Percentiles rank a stretch among this genome's conserved stretches.
These are phyloP conservation scores for Penicilliopsis zonata DNA, from an alignment of 495 filamentous ascomycete genomes.

Conservation along the genomic window DNA sequence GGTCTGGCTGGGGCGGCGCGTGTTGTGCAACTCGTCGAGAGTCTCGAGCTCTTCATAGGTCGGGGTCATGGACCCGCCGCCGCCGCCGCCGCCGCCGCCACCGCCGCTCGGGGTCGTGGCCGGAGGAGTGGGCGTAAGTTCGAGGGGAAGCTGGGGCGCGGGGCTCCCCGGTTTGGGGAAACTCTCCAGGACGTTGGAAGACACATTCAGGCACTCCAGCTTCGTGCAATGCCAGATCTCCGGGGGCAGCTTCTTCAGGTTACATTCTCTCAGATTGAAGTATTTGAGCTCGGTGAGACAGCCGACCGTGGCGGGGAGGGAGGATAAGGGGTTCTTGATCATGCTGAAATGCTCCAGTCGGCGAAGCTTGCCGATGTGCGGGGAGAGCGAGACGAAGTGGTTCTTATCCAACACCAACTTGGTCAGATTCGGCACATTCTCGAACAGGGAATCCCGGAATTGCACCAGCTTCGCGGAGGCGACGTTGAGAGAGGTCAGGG, in stretches of 20 bases:
- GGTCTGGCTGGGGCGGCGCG: constrained; percentile 72
- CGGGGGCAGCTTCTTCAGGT: constrained; percentile 72
- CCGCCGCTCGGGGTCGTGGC: constrained; percentile 38
- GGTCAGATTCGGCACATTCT: constrained; percentile 73
- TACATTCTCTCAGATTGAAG: constrained; percentile 85
- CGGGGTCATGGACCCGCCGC: too few species aligned
- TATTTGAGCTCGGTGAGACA: constrained; percentile 71
- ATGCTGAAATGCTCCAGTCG: constrained; percentile 88
- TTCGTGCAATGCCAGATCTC: constrained; percentile 89
- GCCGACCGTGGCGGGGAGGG: constrained; percentile 76
- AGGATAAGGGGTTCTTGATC: constrained; percentile 74
- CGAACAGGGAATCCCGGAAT: constrained; percentile 73
- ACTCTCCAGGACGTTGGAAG: constrained; percentile 77
- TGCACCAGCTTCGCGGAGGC: constrained; percentile 78
- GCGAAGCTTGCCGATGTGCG: constrained; percentile 69
- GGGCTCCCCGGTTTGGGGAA: constrained; percentile 77
- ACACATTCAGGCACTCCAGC: constrained; percentile 86
- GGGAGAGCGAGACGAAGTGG: constrained; percentile 80
- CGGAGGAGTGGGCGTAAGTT: constrained; percentile 35
- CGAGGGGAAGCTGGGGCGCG: constrained; percentile 44
- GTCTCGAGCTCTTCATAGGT: constrained; percentile 68
- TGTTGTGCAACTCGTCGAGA: constrained; percentile 47
- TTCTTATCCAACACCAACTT: constrained; percentile 89
- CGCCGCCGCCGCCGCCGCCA: too few species aligned
- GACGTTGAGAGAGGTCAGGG: constrained; percentile 73